phyloP scores from a whole-genome alignment of 331 rosid genomes.

The Prunus yedoensis region DNA sequence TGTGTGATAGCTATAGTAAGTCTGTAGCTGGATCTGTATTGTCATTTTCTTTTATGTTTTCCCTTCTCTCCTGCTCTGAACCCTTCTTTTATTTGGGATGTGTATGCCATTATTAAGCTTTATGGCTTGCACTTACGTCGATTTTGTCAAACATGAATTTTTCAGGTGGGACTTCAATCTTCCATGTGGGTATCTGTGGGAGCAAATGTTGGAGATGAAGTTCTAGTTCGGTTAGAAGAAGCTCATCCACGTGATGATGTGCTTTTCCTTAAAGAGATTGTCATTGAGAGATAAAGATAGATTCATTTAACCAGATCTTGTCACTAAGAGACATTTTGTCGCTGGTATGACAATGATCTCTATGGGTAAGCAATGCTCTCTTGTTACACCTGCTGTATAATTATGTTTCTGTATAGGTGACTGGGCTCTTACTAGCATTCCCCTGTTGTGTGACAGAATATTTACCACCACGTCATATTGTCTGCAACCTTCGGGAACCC shows the following conservation, averaged over 20 bases:
- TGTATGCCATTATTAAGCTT: background rate
- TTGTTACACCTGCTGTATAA: background rate
- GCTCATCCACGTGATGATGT: constrained; percentile 89
- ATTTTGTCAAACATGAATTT: constrained; percentile 16
- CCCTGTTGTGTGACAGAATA: background rate
- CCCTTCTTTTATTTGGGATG: background rate
- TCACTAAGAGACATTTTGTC: background rate
- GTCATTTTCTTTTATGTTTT: background rate
- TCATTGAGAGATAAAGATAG: constrained; percentile 30
- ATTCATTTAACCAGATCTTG: background rate
- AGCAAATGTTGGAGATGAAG: constrained; percentile 77
- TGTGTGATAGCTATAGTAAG: no score
- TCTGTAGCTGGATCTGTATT: background rate
- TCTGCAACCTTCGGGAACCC: background rate
- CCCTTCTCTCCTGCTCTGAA: constrained; percentile 4
- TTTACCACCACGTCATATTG: background rate
- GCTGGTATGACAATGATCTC: background rate
- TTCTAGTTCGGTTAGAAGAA: constrained; percentile 71
- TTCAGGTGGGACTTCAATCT: constrained; percentile 89
- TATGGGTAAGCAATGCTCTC: constrained; percentile 5
- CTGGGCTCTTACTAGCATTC: background rate
- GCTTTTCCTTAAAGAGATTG: constrained; percentile 66
- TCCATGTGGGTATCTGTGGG: constrained; percentile 74
- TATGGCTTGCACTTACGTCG: background rate
- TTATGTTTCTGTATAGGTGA: background rate